phyloP scores from a whole-genome alignment of 177 flowering plant genomes.

The Vitis hybrid region DNA sequence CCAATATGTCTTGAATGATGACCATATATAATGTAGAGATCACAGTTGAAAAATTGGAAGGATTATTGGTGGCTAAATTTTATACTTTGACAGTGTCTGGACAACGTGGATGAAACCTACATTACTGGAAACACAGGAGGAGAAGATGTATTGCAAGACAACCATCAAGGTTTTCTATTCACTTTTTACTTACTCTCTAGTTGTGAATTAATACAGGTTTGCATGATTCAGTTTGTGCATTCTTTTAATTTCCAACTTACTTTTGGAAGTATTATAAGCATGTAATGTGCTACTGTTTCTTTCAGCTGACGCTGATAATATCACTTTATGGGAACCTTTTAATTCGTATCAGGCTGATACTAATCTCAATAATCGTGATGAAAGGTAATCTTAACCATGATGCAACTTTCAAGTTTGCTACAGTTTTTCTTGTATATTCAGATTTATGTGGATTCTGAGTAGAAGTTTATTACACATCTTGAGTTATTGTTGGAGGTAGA shows the following conservation, averaged over 20 bases:
- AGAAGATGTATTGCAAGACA: constrained; percentile 34
- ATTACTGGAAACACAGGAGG: constrained; percentile 28
- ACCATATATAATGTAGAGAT: too few species aligned
- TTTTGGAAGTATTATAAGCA: not conserved
- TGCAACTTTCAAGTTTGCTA: not conserved
- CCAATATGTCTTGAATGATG: too few species aligned
- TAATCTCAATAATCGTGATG: constrained; percentile 46
- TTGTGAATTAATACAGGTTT: too few species aligned
- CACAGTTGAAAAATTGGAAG: too few species aligned
- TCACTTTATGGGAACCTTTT: constrained; percentile 58
- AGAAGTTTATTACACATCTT: not conserved
- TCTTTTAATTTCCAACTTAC: too few species aligned
- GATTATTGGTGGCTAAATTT: not conserved
- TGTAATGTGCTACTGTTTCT: constrained; percentile 10
- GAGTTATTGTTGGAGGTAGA: too few species aligned
- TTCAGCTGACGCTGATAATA: constrained; percentile 69
- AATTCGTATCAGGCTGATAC: constrained; percentile 39
- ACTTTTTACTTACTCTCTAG: not conserved
- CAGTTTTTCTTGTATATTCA: not conserved
- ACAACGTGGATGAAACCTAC: constrained; percentile 53
- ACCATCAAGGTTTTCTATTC: constrained; percentile 71
- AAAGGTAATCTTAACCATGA: constrained; percentile 48
- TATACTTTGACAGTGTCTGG: constrained; percentile 53
- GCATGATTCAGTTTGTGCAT: too few species aligned
- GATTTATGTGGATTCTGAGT: not conserved